Evolutionary conservation across 768 basidiomycete species (phyloP).

Genomic region (Hygrocybe punicea): DNA sequence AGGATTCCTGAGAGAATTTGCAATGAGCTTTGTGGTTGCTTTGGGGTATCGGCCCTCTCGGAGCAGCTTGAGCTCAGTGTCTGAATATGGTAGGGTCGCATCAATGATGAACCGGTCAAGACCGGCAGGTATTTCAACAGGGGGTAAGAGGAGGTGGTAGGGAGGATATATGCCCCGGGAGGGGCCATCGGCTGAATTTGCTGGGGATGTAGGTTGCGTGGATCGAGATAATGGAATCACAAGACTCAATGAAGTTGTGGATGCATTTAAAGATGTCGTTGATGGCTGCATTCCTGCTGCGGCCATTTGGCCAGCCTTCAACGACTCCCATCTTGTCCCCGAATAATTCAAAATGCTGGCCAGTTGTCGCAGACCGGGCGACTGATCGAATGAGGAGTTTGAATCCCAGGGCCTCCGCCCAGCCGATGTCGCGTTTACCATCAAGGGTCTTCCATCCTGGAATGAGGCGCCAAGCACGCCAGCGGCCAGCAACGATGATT

Average conservation of each 20-base stretch:
- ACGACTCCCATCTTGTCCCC: slow-evolving; percentile 43
- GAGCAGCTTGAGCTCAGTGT: neutral
- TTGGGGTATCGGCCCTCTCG: neutral
- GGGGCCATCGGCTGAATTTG: slow-evolving; percentile 29
- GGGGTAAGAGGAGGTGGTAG: slow-evolving; percentile 26
- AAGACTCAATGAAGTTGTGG: slow-evolving; percentile 10
- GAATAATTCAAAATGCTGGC: slow-evolving; percentile 21
- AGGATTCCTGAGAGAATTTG: neutral
- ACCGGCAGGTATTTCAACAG: slow-evolving; percentile 25
- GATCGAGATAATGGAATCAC: slow-evolving; percentile 19
- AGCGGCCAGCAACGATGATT: slow-evolving; percentile 27
- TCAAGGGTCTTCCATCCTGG: slow-evolving; percentile 28
- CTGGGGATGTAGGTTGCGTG: slow-evolving; percentile 31
- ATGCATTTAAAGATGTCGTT: slow-evolving; percentile 31
- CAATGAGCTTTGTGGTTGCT: neutral
- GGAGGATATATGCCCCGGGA: slow-evolving; percentile 34
- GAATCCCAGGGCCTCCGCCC: slow-evolving; percentile 47
- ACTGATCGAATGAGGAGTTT: slow-evolving; percentile 33
- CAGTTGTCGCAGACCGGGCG: neutral
- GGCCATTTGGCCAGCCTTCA: slow-evolving; percentile 40
- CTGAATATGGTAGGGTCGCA: slow-evolving; percentile 8
- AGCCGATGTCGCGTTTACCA: slow-evolving; percentile 38
- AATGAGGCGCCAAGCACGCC: slow-evolving; percentile 34
- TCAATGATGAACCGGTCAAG: slow-evolving; percentile 26
- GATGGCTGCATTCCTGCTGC: slow-evolving; percentile 30